Percentiles rank a stretch among this genome's conserved stretches.
These are phyloP conservation scores for Puccinia polysora DNA, from an alignment of 1,284 basidiomycete genomes.

Conservation along the genomic window DNA sequence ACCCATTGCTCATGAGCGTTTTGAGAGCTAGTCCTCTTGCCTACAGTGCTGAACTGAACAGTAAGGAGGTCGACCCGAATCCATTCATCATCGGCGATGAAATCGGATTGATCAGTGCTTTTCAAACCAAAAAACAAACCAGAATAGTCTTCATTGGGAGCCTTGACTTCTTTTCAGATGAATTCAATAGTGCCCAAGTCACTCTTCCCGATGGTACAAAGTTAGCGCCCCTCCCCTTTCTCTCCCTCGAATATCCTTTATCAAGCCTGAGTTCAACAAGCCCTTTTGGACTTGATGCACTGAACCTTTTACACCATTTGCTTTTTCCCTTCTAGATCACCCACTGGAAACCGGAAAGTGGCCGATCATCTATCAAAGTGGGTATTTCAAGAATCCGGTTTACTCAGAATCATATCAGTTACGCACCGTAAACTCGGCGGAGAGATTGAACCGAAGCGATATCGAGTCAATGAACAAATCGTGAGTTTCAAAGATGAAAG, in stretches of 20 bases:
- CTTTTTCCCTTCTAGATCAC: not conserved
- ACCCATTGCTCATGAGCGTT: constrained; percentile 77
- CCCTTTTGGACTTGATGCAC: not conserved
- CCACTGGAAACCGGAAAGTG: constrained; percentile 67
- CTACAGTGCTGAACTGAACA: constrained; percentile 57
- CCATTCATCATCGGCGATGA: constrained; percentile 68
- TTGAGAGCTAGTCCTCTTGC: constrained; percentile 64
- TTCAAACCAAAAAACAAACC: constrained; percentile 76
- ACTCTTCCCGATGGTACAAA: constrained; percentile 26
- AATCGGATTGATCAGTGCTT: constrained; percentile 73
- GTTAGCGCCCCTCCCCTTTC: constrained; percentile 16
- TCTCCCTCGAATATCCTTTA: not conserved
- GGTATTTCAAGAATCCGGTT: constrained; percentile 82
- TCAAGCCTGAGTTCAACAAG: not conserved
- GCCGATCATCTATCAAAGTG: constrained; percentile 71
- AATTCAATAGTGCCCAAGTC: constrained; percentile 46
- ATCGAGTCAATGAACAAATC: constrained; percentile 81
- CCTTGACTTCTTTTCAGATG: constrained; percentile 66
- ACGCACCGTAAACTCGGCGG: constrained; percentile 65
- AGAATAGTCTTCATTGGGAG: constrained; percentile 78
- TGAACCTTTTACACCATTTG: not conserved
- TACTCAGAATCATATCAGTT: constrained; percentile 70
- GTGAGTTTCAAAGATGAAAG: constrained; percentile 55
- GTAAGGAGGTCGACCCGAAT: constrained; percentile 56
- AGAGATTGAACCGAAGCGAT: constrained; percentile 60